Evolutionary conservation across 164 flowering plant species (phyloP).

Genomic region (Annona cherimola): DNA sequence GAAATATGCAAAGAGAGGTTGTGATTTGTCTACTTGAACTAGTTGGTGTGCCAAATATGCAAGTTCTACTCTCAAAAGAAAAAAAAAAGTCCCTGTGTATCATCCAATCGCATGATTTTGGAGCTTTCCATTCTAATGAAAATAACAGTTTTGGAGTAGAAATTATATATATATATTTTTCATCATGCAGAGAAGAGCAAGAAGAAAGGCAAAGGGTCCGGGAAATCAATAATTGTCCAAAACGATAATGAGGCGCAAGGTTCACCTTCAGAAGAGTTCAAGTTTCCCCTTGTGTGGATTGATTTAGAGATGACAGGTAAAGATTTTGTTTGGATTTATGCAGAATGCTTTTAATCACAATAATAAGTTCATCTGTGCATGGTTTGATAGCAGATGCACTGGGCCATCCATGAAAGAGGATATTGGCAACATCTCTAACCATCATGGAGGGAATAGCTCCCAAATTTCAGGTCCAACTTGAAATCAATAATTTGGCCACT

Average conservation of each 20-base stretch:
- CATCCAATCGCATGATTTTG: too few relatives aligned
- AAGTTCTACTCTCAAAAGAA: too few relatives aligned
- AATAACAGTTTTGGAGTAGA: background rate
- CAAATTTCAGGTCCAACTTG: background rate
- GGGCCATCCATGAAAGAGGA: background rate
- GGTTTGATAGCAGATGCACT: background rate
- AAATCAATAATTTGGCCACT: background rate
- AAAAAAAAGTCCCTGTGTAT: too few relatives aligned
- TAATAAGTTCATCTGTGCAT: background rate
- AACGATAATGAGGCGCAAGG: constrained; percentile 19
- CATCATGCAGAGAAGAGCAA: constrained; percentile 24
- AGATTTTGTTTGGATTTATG: background rate
- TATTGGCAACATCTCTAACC: background rate
- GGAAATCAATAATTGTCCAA: background rate
- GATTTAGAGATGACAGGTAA: constrained; percentile 98
- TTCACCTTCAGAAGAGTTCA: constrained; percentile 29
- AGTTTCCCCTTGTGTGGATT: constrained; percentile 90
- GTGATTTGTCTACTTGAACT: too few relatives aligned
- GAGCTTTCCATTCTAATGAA: too few relatives aligned
- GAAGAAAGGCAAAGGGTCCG: constrained; percentile 12
- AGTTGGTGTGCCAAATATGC: too few relatives aligned
- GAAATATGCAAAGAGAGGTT: too few relatives aligned
- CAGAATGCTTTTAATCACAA: background rate
- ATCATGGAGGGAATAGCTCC: background rate
- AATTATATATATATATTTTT: background rate